Base-by-base conservation (phyloP, 2,329 filamentous ascomycete genomes). In the Aspergillus awamori region DNA sequence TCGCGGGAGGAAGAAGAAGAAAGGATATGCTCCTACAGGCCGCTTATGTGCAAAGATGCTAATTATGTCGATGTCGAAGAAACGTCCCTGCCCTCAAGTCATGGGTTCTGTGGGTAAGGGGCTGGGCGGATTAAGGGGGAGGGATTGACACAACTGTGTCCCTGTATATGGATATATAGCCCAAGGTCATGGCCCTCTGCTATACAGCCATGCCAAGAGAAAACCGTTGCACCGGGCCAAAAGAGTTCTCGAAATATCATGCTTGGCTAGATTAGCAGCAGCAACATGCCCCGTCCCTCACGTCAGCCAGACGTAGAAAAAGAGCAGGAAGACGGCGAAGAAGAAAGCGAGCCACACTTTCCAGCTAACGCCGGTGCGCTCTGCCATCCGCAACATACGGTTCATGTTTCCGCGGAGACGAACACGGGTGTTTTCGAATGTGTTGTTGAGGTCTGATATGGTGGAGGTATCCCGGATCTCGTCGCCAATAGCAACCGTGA, bases 351-450 rank as follows among this genome's bases (percentile, higher is more conserved):
- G 76, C 95, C 95, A 99, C 60, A 93, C 90, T 78, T 87, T 94
- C 95, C 95, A 99, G 71, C 93, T 89, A 8, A 99, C 89, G n/a
- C 95, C 95, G 2, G 93, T 96, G 70, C 88, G 85, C 80, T 98
- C 87, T 4, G 95, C 95, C 95, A 99, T 99, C 57, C 94, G 75
- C 67, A 98, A 80, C 95, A 99, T 99, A 61, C 93, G 84, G 75
- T 92, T 97, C 95, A 99, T 98, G 17, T 96, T 98, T 57, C 94
- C 93, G 48, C 89, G 86, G 64, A 99, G 81, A 65, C 91, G 86
- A 56, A 93, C 80, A 36, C 93, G 83, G 57, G 94, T 96, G 70
- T 86, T 87, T 75, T 98, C 94, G 74, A 98, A 99, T 5, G 87
- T 86, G 72, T 97, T 92, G 77, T 98, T 98, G 89, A 99, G 97